A percentile compares a stretch with the other conserved stretches of the same genome.
Evolutionary conservation across 352 stramenopile genomes (phyloP).

Genomic region (Phytophthora macrochlamydospora): DNA sequence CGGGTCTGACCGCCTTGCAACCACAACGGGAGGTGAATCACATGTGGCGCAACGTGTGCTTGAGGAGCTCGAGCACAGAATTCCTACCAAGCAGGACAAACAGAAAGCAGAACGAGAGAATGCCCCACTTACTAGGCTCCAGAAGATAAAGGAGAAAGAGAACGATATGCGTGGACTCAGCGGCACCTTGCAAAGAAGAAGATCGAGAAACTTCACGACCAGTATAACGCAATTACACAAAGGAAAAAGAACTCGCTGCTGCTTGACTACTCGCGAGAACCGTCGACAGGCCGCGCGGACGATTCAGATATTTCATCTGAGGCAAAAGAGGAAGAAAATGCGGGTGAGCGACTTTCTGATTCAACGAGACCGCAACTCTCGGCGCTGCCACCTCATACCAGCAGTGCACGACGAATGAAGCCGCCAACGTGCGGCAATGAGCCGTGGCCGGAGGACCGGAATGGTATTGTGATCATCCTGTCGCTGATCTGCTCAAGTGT

Average conservation of each 20-base stretch:
- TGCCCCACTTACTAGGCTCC: conserved; percentile 44
- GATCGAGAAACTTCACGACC: conserved; percentile 82
- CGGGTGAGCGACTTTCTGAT: conserved; percentile 12
- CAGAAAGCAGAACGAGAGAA: conserved; percentile 44
- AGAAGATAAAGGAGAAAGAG: conserved; percentile 73
- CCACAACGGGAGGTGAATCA: conserved; percentile 43
- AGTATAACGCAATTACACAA: conserved; percentile 78
- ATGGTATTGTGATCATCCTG: conserved; percentile 87
- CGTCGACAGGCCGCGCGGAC: conserved; percentile 26
- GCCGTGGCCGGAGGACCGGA: conserved; percentile 63
- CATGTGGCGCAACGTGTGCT: conserved; percentile 81
- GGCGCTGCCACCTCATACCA: conserved; percentile 24
- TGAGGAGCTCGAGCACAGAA: conserved; percentile 62
- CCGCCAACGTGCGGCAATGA: conserved; percentile 19
- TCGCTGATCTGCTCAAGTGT: conserved; percentile 87
- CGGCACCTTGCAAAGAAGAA: conserved; percentile 78
- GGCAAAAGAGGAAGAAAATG: conserved; percentile 32
- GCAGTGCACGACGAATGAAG: conserved; percentile 32
- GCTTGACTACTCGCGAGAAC: conserved; percentile 54
- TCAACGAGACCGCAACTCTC: conserved; percentile 17
- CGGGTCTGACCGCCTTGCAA: conserved; percentile 66
- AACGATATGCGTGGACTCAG: conserved; percentile 75
- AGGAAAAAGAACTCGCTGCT: conserved; percentile 80
- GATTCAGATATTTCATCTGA: conserved; percentile 32
- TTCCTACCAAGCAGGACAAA: conserved; percentile 48